These are phyloP conservation scores for Ottelia alismoides DNA, from an alignment of 106 monocot species.

Conservation along the genomic window DNA sequence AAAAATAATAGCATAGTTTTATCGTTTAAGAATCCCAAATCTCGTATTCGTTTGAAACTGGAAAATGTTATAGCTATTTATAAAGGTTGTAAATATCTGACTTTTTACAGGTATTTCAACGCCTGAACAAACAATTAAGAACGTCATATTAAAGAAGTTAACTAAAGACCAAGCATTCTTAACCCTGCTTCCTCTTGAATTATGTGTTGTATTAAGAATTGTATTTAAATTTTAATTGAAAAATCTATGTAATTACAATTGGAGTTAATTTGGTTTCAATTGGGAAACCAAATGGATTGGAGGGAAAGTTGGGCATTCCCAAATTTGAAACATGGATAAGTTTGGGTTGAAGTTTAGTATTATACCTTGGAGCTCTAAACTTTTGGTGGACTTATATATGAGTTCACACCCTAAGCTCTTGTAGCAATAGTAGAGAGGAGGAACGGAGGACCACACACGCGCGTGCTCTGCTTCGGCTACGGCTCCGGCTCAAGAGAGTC, in stretches of 20 bases:
- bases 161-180: constrained; percentile 23
- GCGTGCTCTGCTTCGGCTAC: too few relatives aligned
- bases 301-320: too few relatives aligned
- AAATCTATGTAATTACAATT: constrained; percentile 19
- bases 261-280: constrained; percentile 57
- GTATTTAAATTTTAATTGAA: constrained; percentile 66
- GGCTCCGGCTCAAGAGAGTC: too few relatives aligned
- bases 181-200: constrained; percentile 69
- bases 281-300: constrained; percentile 70
- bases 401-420: too few relatives aligned
- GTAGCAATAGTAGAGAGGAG: too few relatives aligned
- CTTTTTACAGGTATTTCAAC: neutral
- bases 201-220: constrained; percentile 96
- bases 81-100: neutral
- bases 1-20: too few relatives aligned
- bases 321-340: too few relatives aligned
- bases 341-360: too few relatives aligned
- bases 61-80: neutral
- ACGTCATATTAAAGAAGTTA: neutral
- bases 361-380: too few relatives aligned
- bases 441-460: too few relatives aligned
- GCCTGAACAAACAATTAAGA: neutral
- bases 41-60: neutral
- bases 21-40: neutral
- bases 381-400: too few relatives aligned